Conservation (phyloP, 176 grass and related monocot genomes). For the Coix lacrymajobi region DNA sequence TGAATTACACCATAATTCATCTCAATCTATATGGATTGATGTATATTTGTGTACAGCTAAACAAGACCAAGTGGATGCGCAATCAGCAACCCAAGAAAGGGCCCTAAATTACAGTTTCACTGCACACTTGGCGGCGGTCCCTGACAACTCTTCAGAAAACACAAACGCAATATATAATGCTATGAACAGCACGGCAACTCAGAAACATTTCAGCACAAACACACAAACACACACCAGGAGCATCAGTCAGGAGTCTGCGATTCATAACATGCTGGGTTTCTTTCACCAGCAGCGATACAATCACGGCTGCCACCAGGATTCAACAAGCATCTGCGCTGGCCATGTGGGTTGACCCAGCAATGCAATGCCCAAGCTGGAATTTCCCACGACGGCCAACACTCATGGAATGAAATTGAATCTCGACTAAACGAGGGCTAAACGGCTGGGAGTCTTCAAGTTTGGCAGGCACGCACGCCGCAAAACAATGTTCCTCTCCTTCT, state of each 20-base stretch:
- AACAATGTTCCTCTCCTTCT: slow-evolving; percentile 32
- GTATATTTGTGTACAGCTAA: too few species aligned
- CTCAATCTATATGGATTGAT: too few species aligned
- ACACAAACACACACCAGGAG: neutral
- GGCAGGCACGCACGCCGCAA: neutral
- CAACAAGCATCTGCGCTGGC: neutral
- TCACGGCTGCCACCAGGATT: neutral
- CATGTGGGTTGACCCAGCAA: neutral
- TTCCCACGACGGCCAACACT: neutral
- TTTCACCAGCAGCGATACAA: slow-evolving; percentile 10
- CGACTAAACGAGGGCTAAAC: neutral
- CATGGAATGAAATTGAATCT: slow-evolving; percentile 37
- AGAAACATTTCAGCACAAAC: neutral
- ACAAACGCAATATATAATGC: neutral
- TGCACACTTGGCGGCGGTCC: neutral
- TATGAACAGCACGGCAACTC: neutral
- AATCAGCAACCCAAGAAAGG: too few species aligned
- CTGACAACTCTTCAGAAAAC: neutral
- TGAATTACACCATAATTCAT: too few species aligned
- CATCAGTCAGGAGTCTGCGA: neutral
- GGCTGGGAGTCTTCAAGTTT: neutral
- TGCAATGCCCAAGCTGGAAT: neutral
- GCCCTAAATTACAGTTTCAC: neutral
- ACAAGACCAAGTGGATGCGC: too few species aligned
- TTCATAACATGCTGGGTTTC: neutral